Conservation (phyloP, 2,329 filamentous ascomycete species). For the Colletotrichum euphorbiae region DNA sequence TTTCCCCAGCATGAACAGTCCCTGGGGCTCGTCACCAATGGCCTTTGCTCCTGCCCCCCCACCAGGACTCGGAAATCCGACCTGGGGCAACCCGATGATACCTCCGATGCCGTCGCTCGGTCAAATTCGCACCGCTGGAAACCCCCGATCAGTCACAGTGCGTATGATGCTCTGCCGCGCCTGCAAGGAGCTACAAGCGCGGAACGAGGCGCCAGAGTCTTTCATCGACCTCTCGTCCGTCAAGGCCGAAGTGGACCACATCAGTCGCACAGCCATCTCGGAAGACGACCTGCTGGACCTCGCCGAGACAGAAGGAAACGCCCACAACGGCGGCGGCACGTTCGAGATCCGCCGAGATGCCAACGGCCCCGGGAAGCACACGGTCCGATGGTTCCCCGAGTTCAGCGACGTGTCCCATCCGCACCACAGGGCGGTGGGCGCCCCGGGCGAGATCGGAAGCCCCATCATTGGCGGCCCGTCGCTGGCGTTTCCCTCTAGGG, state of each 20-base stretch:
- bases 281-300: slow-evolving; percentile 81
- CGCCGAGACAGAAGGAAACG: slow-evolving; percentile 90
- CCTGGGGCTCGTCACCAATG: slow-evolving; percentile 53
- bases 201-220: slow-evolving; percentile 62
- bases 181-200: slow-evolving; percentile 71
- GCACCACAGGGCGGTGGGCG: slow-evolving; percentile 60
- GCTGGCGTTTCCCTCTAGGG: slow-evolving; percentile 42
- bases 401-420: slow-evolving; percentile 53
- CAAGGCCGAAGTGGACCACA: slow-evolving; percentile 65
- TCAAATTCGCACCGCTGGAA: slow-evolving; percentile 29
- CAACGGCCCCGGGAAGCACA: slow-evolving; percentile 50
- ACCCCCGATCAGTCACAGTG: slow-evolving; percentile 63
- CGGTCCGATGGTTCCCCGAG: slow-evolving; percentile 69
- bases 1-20: slow-evolving; percentile 51
- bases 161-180: slow-evolving; percentile 81
- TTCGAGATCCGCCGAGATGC: slow-evolving; percentile 75
- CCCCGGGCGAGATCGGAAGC: slow-evolving; percentile 78
- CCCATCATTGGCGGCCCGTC: slow-evolving; percentile 63
- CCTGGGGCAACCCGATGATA: slow-evolving; percentile 47
- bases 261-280: slow-evolving; percentile 52
- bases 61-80: slow-evolving; percentile 58
- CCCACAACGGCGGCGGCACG: slow-evolving; percentile 88
- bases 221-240: slow-evolving; percentile 78
- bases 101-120: slow-evolving; percentile 29
- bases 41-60: slow-evolving; percentile 55